Evolutionary conservation across 108 stramenopile genomes (phyloP).

Genomic region (Epithemia pelagica): DNA sequence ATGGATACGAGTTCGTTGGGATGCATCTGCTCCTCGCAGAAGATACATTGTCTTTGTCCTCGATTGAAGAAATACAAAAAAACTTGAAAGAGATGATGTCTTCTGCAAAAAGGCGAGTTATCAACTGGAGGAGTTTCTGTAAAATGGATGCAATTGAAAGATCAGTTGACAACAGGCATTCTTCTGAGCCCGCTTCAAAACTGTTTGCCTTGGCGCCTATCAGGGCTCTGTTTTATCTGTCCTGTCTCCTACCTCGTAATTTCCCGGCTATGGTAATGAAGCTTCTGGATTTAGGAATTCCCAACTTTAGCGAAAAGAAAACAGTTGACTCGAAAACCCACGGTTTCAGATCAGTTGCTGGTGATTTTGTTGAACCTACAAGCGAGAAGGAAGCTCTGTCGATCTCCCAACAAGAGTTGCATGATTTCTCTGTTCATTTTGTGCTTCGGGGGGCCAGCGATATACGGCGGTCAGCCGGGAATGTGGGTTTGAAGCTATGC

Average conservation of each 20-base stretch:
- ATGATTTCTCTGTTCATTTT: background rate
- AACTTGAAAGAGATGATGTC: constrained; percentile 56
- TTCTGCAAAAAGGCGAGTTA: constrained; percentile 28
- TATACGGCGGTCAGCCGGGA: background rate
- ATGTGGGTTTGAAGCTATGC: background rate
- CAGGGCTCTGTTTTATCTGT: constrained; percentile 56
- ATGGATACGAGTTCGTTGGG: constrained; percentile 52
- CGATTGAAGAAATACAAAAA: constrained; percentile 18
- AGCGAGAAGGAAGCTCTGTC: background rate
- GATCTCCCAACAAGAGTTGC: background rate
- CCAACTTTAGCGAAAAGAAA: constrained; percentile 9
- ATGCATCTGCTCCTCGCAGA: constrained; percentile 63
- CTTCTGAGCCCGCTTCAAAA: constrained; percentile 5
- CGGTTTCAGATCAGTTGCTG: background rate
- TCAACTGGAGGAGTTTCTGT: constrained; percentile 78
- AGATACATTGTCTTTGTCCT: constrained; percentile 30
- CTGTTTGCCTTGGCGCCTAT: constrained; percentile 16
- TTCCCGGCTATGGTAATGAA: constrained; percentile 52
- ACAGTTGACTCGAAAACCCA: background rate
- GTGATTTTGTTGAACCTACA: background rate
- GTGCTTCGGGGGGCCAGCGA: background rate
- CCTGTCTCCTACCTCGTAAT: constrained; percentile 35
- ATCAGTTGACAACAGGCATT: background rate
- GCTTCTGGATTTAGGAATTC: constrained; percentile 49
- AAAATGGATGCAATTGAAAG: constrained; percentile 25